Base-by-base conservation (phyloP, 2,329 filamentous ascomycete species). In the Pestalotiopsis sp. region DNA sequence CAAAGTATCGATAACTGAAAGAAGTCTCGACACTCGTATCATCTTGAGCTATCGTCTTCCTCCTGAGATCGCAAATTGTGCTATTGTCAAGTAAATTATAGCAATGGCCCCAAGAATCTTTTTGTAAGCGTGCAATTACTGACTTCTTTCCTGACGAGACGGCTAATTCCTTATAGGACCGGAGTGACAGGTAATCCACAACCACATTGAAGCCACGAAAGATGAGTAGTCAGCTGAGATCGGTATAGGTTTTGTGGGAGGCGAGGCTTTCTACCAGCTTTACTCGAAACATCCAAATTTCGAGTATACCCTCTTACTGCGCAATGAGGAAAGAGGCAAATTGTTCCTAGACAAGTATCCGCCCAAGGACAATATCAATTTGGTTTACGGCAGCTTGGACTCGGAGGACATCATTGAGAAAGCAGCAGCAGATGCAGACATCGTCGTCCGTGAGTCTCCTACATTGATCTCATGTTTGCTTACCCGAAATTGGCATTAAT, bases 221-320 rank as follows among this genome's bases (percentile, higher is more conserved):
- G 1, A 52, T 23, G n/a, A 23, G 45, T 9, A 52, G 14, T 20
- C 31, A 0, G 6, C 59, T 62, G 13, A 62, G n/a, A 41, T 20
- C 0, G 68, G 31, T 17, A 76, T 80, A 78, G 86, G 87, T 69
- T 88, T 85, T 73, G 82, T 89, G 67, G 87, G 87, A 57, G 87
- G 86, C 6, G 81, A 85, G 45, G 81, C 82, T 5, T 81, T 88
- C 49, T 80, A 84, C 63, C 75, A 78, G 14, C 75, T 89, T 6
- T 72, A 79, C 67, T 74, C 80, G 6, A 76, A 81, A 9, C 82
- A 86, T 67, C 84, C 84, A 2, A 81, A 86, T n/a, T 85, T 82
- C 68, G 78, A 84, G 11, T 82, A 81, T 67, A 80, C 80, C 0
- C 76, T 84, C 4, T 80, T 88, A 2, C 79, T 89, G 4, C 82